A percentile compares a stretch with the other conserved stretches of the same genome.
phyloP scores from a whole-genome alignment of 768 basidiomycete genomes.

The Collybia nuda region DNA sequence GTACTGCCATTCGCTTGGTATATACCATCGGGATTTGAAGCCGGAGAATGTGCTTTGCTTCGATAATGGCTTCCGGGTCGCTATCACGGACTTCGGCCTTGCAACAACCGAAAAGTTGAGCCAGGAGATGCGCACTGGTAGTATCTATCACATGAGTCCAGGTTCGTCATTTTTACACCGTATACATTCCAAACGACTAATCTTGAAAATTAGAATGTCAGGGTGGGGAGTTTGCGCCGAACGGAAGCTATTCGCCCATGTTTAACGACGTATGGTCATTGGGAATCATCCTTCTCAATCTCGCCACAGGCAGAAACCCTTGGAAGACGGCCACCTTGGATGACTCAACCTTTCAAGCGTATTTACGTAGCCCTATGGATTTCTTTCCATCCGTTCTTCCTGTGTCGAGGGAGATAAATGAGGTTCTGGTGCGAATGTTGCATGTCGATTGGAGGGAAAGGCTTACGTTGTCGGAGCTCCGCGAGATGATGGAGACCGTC shows the following conservation, averaged over 20 bases:
- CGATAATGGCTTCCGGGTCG: constrained; percentile 71
- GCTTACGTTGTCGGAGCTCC: constrained; percentile 53
- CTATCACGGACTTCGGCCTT: constrained; percentile 94
- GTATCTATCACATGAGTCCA: constrained; percentile 98
- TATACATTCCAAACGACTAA: constrained; percentile 10
- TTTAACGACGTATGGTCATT: constrained; percentile 96
- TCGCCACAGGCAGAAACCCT: constrained; percentile 92
- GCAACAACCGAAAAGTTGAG: constrained; percentile 86
- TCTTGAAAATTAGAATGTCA: constrained; percentile 73
- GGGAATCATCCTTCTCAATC: constrained; percentile 94
- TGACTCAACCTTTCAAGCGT: constrained; percentile 90
- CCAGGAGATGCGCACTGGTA: constrained; percentile 92
- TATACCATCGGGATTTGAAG: constrained; percentile 97
- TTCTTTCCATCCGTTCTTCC: constrained; percentile 89
- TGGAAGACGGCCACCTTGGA: constrained; percentile 86
- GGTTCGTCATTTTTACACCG: constrained; percentile 41
- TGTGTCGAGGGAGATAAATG: constrained; percentile 72
- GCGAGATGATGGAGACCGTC: constrained; percentile 54
- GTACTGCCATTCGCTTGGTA: constrained; percentile 87
- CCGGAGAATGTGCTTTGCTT: constrained; percentile 94
- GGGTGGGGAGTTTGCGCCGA: constrained; percentile 63
- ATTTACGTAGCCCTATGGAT: constrained; percentile 68
- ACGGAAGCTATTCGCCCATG: constrained; percentile 77
- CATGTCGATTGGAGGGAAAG: constrained; percentile 64
- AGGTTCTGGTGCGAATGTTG: constrained; percentile 72